Percentiles rank a stretch among this genome's conserved stretches.
Conservation (phyloP, 352 stramenopile genomes). For the Bremia lactucae region DNA sequence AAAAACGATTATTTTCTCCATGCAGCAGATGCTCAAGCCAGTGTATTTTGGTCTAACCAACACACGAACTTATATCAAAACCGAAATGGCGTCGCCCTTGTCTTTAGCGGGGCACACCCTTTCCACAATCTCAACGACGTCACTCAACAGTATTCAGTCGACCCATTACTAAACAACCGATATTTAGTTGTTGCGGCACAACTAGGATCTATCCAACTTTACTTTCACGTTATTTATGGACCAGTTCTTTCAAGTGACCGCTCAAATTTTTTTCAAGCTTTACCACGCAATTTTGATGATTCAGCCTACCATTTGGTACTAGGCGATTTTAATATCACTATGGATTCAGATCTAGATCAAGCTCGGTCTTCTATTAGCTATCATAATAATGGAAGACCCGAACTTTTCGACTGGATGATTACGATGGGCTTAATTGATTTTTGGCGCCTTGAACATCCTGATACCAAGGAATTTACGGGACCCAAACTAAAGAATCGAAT, state of each 20-base stretch:
- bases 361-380: background rate
- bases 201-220: background rate
- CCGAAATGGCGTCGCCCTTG: background rate
- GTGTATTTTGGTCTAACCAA: background rate
- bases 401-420: background rate
- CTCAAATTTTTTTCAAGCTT: background rate
- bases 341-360: background rate
- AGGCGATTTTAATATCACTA: background rate
- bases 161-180: background rate
- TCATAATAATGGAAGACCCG: background rate
- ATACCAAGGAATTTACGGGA: background rate
- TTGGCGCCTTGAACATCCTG: background rate
- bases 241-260: background rate
- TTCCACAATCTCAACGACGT: background rate
- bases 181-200: background rate
- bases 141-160: background rate
- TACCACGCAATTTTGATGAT: background rate
- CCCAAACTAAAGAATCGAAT: background rate
- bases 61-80: background rate
- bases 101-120: background rate
- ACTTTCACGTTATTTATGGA: background rate
- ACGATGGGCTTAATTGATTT: background rate
- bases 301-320: background rate
- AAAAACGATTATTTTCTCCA: background rate
- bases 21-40: background rate